Evolutionary conservation across 2,329 filamentous ascomycete genomes (phyloP), one percentile per base, ranked within the genome.

Genomic region (Tolypocladium sp.): DNA sequence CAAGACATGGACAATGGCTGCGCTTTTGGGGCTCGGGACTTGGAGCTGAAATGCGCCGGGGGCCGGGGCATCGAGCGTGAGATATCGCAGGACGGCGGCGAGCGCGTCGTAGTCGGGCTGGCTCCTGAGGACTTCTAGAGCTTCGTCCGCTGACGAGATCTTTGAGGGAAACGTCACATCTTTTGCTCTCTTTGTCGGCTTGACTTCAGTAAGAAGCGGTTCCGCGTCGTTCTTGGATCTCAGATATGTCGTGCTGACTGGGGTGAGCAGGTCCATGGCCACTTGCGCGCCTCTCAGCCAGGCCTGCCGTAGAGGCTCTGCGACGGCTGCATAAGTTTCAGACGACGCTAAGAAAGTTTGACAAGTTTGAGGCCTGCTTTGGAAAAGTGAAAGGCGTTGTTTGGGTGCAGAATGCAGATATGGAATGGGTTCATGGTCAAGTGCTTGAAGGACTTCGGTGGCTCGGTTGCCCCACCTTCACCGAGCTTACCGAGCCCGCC

Each of bases 1-100:
- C 41, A 99, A 75, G 3, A 84, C 76, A 68, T 92, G 87, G 57
- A 93, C 78, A 38, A 97, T 83, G 65, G 92, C 89, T 25, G 91
- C 86, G 59, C 86, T 83, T 61, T 84, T 76, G 1, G 92, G 86
- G 38, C 82, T 82, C 4, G 91, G 87, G 3, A 60, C 57, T 12
- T 67, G 66, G 12, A 74, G 59, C 20, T 60, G 62, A 57, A 73
- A 71, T 7, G 58, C 51, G 20, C 62, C 61, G 2, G 65, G 44
- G 1, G 52, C 55, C 51, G 60, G 56, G n/a, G 62, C 53, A 41
- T 63, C 55, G 22, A 71, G 66, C 30, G 71, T 66, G 4, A 91
- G 73, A 63, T 81, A 86, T 15, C 70, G 70, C 44, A 92, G 71
- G 6, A 79, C 75, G 0, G 74, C 72, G 8, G 79, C 71, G 1